These are phyloP conservation scores for Hemisphaericaspora xylofermentans DNA, from an alignment of 1,139 yeast species.

Conservation along the genomic window DNA sequence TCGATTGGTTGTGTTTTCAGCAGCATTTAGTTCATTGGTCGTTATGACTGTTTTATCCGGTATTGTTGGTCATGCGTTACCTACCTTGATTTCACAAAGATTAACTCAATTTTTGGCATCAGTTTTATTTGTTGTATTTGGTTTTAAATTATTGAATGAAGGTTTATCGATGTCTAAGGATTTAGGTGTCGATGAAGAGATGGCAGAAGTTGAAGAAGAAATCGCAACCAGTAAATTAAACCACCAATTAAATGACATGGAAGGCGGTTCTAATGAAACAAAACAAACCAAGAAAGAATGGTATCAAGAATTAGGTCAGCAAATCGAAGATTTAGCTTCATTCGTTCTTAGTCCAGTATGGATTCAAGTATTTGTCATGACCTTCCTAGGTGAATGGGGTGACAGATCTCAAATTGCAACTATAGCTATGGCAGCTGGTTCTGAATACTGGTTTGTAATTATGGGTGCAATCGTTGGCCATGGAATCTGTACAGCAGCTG, in stretches of 20 bases:
- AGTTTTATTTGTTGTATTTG: slow-evolving; percentile 77
- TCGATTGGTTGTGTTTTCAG: slow-evolving; percentile 75
- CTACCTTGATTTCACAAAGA: slow-evolving; percentile 75
- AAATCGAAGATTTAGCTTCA: slow-evolving; percentile 52
- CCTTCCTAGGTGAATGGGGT: slow-evolving; percentile 98
- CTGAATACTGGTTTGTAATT: slow-evolving; percentile 87
- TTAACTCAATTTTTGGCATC: slow-evolving; percentile 83
- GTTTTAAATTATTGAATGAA: slow-evolving; percentile 71
- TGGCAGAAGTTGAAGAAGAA: slow-evolving; percentile 96
- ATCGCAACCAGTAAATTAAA: slow-evolving; percentile 65
- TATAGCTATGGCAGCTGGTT: slow-evolving; percentile 98
- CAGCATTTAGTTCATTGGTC: slow-evolving; percentile 84
- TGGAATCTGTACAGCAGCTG: slow-evolving; percentile 83
- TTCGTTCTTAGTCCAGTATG: slow-evolving; percentile 82
- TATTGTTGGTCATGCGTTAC: slow-evolving; percentile 87
- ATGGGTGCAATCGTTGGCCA: slow-evolving; percentile 91
- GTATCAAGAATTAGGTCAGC: slow-evolving; percentile 29
- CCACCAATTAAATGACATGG: slow-evolving; percentile 51
- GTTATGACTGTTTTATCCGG: slow-evolving; percentile 93
- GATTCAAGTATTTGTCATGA: slow-evolving; percentile 95
- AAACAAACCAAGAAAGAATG: slow-evolving; percentile 17
- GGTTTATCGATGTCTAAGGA: slow-evolving; percentile 80
- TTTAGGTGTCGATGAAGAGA: slow-evolving; percentile 88
- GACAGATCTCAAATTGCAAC: slow-evolving; percentile 98
- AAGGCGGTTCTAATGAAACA: slow-evolving; percentile 42